A percentile compares a stretch with the other conserved stretches of the same genome.
Conservation (phyloP, 2,329 filamentous ascomycete species). For the Penicillium sp. region DNA sequence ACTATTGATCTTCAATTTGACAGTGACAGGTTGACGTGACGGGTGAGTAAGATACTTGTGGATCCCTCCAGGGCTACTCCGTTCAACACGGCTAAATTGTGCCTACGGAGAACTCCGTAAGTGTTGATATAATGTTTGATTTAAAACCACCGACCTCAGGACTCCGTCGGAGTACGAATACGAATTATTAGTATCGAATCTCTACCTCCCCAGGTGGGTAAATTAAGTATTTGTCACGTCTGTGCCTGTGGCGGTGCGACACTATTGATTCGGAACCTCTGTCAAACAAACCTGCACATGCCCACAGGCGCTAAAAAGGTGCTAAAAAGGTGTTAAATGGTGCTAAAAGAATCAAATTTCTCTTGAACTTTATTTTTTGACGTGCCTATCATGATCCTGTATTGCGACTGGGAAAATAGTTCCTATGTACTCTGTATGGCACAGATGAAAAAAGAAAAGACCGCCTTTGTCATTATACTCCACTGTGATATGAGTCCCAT, state of each 20-base stretch:
- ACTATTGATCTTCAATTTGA: not conserved
- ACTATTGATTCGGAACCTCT: slow-evolving; percentile 18
- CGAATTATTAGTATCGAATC: too few relatives aligned
- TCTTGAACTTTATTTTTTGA: not conserved
- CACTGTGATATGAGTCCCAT: not conserved
- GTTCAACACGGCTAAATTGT: not conserved
- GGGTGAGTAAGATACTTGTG: not conserved
- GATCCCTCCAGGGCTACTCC: not conserved
- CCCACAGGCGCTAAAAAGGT: not conserved
- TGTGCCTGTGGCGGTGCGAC: slow-evolving; percentile 20
- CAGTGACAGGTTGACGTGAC: not conserved
- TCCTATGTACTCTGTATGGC: not conserved
- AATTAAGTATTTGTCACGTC: slow-evolving; percentile 14
- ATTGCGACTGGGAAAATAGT: not conserved
- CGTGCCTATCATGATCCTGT: not conserved
- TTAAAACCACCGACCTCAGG: too few relatives aligned
- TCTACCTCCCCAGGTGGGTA: too few relatives aligned
- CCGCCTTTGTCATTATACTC: slow-evolving; percentile 2
- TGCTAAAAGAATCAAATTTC: not conserved
- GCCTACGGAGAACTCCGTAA: not conserved
- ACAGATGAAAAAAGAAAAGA: not conserved
- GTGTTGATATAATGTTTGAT: too few relatives aligned
- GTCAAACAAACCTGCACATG: slow-evolving; percentile 9
- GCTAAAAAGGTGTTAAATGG: not conserved
- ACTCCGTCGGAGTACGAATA: too few relatives aligned